These are phyloP conservation scores for Aschersonia sp. DNA, from an alignment of 2,329 filamentous ascomycete genomes.

Conservation along the genomic window DNA sequence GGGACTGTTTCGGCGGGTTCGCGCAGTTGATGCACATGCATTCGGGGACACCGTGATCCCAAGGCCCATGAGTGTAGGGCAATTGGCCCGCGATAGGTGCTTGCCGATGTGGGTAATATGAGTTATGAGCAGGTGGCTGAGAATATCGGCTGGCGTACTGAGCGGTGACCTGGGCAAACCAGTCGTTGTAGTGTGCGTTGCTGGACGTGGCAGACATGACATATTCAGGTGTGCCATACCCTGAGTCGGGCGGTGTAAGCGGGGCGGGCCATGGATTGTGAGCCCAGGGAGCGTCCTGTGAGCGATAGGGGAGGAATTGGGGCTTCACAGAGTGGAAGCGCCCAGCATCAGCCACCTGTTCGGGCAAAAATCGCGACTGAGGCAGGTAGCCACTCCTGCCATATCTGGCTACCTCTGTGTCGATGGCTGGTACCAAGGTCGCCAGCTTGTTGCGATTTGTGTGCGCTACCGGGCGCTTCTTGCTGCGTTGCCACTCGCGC, in stretches of 20 bases:
- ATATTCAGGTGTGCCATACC: conserved; percentile 47
- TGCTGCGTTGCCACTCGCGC: conserved; percentile 40
- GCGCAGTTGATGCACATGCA: conserved; percentile 34
- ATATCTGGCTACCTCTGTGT: conserved; percentile 25
- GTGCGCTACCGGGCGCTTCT: conserved; percentile 36
- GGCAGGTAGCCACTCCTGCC: conserved; percentile 22
- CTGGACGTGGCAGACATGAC: conserved; percentile 37
- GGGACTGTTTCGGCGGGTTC: conserved; percentile 27
- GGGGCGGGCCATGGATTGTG: conserved; percentile 33
- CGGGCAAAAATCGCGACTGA: conserved; percentile 33
- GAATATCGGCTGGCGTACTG: conserved; percentile 31
- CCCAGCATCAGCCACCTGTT: conserved; percentile 41
- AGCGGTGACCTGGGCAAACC: conserved; percentile 32
- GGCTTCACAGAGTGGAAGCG: conserved; percentile 30
- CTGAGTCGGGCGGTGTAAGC: conserved; percentile 45
- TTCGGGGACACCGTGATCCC: conserved; percentile 36
- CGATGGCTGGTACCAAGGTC: conserved; percentile 31
- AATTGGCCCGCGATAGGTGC: conserved; percentile 27
- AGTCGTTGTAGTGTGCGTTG: conserved; percentile 43
- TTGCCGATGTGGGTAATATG: conserved; percentile 26
- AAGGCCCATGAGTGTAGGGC: conserved; percentile 29
- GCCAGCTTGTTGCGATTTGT: conserved; percentile 34
- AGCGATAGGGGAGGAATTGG: conserved; percentile 24
- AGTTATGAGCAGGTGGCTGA: conserved; percentile 23
- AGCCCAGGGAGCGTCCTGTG: conserved; percentile 29